A percentile compares a stretch with the other conserved stretches of the same genome.
phyloP scores from a whole-genome alignment of 1,284 basidiomycete genomes.

The Sutorius eximius region DNA sequence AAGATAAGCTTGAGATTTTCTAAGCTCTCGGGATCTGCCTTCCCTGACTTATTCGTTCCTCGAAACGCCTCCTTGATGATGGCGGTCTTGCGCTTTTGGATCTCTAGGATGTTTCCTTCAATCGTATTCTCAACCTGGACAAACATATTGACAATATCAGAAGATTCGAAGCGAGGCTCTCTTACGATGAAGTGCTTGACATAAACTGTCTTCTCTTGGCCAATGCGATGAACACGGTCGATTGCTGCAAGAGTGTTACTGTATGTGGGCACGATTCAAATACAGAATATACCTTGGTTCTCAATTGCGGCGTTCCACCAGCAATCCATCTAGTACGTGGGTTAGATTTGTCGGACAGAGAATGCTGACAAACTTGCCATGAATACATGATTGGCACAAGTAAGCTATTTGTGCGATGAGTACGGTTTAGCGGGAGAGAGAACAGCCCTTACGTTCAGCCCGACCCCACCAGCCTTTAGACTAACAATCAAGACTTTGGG shows the following conservation, averaged over 20 bases:
- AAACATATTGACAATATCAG: conserved; percentile 4
- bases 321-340: conserved; percentile 78
- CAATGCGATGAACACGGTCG: conserved; percentile 80
- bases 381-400: conserved; percentile 80
- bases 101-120: conserved; percentile 81
- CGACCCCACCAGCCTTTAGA: conserved; percentile 93
- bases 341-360: conserved; percentile 1
- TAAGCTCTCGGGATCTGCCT: conserved; percentile 63
- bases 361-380: conserved; percentile 55
- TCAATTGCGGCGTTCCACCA: conserved; percentile 95
- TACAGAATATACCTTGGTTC: conserved; percentile 68
- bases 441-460: conserved; percentile 64
- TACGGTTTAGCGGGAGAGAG: background rate
- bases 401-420: conserved; percentile 48
- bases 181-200: conserved; percentile 90
- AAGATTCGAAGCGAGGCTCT: conserved; percentile 5
- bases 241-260: conserved; percentile 50
- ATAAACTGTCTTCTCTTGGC: conserved; percentile 82
- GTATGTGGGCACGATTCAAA: conserved; percentile 9
- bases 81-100: conserved; percentile 87
- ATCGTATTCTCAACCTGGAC: conserved; percentile 67
- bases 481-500: conserved; percentile 86
- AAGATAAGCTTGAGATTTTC: conserved; percentile 55
- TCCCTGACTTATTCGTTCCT: conserved; percentile 41
- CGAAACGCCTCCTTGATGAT: conserved; percentile 81